Percentiles rank a stretch among this genome's conserved stretches.
phyloP scores from a whole-genome alignment of 257 asterid species.

The Salvia rosmarinus region DNA sequence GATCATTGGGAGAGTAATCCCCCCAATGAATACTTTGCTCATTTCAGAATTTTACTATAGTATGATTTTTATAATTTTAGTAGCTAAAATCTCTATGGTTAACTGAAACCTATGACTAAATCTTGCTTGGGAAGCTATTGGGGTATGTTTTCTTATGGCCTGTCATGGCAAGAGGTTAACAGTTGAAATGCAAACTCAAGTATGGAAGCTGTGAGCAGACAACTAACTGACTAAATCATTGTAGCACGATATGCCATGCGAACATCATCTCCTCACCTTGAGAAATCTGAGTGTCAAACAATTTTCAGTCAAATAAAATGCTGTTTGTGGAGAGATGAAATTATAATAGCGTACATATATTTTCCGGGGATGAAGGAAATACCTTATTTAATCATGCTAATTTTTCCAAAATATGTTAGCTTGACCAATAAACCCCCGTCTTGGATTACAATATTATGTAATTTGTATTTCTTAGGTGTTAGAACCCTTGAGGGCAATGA shows the following conservation, averaged over 20 bases:
- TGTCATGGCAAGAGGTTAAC: neutral
- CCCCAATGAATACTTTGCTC: slow-evolving; percentile 3
- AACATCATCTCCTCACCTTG: neutral
- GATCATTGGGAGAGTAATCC: slow-evolving; percentile 9
- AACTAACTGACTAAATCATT: no score
- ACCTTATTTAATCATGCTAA: slow-evolving; percentile 18
- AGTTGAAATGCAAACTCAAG: neutral
- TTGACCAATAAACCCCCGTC: slow-evolving; percentile 13
- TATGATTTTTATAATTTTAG: neutral
- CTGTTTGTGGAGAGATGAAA: slow-evolving; percentile 3
- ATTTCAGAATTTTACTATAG: slow-evolving; percentile 14
- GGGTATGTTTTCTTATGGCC: neutral
- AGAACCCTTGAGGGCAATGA: slow-evolving; percentile 95
- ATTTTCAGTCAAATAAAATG: neutral
- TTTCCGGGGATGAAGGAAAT: neutral
- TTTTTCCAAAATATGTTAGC: neutral
- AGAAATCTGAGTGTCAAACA: neutral
- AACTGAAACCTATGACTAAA: slow-evolving; percentile 2
- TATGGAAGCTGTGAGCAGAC: no score
- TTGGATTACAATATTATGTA: slow-evolving; percentile 15
- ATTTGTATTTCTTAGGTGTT: slow-evolving; percentile 57
- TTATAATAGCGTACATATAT: neutral
- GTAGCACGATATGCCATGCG: no score
- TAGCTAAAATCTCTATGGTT: slow-evolving; percentile 21
- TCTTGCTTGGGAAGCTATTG: slow-evolving; percentile 4